Evolutionary conservation across 768 basidiomycete species (phyloP), one percentile per base, ranked within the genome.

Genomic region (Sistotremastrum niveocremeum): DNA sequence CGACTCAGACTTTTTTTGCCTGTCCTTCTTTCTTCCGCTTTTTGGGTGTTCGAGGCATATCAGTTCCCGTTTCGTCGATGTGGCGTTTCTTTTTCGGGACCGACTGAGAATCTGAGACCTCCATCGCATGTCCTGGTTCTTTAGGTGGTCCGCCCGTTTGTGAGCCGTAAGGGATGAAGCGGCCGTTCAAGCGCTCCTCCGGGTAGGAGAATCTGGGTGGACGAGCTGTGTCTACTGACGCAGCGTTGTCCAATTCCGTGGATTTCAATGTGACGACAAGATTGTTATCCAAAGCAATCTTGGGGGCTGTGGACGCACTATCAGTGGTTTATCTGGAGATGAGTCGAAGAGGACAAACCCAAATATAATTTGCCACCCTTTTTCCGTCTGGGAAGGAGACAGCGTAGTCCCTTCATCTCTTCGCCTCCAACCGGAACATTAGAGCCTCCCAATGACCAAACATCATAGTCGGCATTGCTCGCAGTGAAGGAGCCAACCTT

Each of bases 131-230:
- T 6, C 30, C 34, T 12, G 37, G 5, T 20, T 20, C 20, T 20
- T 20, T 20, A 20, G 20, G 20, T 20, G 20, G 20, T 20, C 20
- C 20, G 20, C 20, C 20, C 1, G 20, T 20, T 20, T 20, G 57
- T 9, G 79, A 73, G 1, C 81, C 81, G 31, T 71, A 74, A 0
- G 83, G 82, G 51, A 74, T 56, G 58, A 81, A 85, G 2, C 63
- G 57, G 52, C 84, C 81, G 47, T 68, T 83, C 33, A 85, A 65
- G 2, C 76, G 52, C 39, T 82, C 77, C 41, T 66, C 62, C 0
- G 83, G 73, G 53, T 84, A 75, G 7, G 62, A 68, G 3, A 70
- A 65, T 12, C 83, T 70, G 2, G 76, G 69, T 5, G 77, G 73
- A 49, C 20, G 20, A 20, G 20, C 20, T 20, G 20, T 20, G 20